These are phyloP conservation scores for Apiospora malaysiana DNA, from an alignment of 2,329 filamentous ascomycete genomes.

Conservation along the genomic window DNA sequence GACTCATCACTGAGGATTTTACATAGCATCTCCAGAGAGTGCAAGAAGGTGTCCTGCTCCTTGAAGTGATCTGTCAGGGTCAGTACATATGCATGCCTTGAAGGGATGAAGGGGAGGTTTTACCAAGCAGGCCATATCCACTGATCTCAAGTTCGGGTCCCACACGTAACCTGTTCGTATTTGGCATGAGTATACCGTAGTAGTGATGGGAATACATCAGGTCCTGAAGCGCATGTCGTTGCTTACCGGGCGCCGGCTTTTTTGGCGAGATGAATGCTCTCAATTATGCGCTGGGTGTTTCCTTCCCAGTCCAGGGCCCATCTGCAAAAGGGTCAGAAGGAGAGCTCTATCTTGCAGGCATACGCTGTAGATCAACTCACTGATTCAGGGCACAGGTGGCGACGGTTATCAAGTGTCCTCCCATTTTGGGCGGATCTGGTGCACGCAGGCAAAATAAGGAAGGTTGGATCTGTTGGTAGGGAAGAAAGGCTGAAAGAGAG, in stretches of 20 bases:
- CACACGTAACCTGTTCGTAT: constrained; percentile 52
- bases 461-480: background rate
- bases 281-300: constrained; percentile 65
- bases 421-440: constrained; percentile 27
- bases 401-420: constrained; percentile 38
- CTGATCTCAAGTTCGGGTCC: constrained; percentile 60
- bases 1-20: constrained; percentile 65
- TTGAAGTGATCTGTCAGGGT: constrained; percentile 64
- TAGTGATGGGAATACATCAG: too few relatives aligned
- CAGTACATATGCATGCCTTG: constrained; percentile 45
- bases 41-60: constrained; percentile 62
- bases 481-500: background rate
- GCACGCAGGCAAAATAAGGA: background rate
- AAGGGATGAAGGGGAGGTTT: background rate
- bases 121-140: constrained; percentile 67
- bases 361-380: too few relatives aligned
- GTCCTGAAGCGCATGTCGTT: too few relatives aligned
- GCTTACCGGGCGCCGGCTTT: constrained; percentile 53
- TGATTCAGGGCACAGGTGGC: constrained; percentile 45
- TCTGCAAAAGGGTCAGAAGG: background rate
- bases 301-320: constrained; percentile 47
- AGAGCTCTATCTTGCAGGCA: constrained; percentile 44
- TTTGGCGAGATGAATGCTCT: constrained; percentile 63
- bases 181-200: too few relatives aligned
- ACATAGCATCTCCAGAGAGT: constrained; percentile 67